Base-by-base conservation (phyloP, 257 asterid genomes). In the Solanum ossicruentum region DNA sequence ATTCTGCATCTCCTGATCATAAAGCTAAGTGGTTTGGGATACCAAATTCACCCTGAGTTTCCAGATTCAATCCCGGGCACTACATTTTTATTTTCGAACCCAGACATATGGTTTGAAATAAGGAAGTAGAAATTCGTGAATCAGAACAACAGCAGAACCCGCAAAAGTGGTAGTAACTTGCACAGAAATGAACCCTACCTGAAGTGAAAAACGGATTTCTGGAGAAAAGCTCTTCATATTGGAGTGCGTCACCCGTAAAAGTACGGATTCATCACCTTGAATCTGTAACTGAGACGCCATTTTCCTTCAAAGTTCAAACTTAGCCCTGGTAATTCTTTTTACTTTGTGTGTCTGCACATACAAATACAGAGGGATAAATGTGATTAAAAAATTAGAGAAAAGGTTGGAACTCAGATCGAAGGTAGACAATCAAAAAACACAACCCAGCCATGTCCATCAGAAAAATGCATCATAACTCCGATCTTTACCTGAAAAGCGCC, bases 221-320 rank as follows among this genome's bases (percentile, higher is more conserved):
- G 98, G 80, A 21, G 94, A 89, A 88, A 96, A 94, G 52, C 91
- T 94, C 92, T 96, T 96, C 88, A 96, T 92, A 91, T 96, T 96
- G 69, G 97, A 92, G 86, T 96, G 99, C 63, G 98, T 93, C 69
- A 93, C 86, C 2, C 91, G 93, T 86, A 95, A 73, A 60, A 90
- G 91, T 86, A 96, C 93, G 4, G 97, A 93, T 26, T 94, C 98
- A 85, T 96, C 98, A 28, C 92, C 97, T 63, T 88, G 87, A 81
- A 96, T 86, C 60, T 93, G 98, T 73, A 94, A 84, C 85, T 88
- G 88, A 54, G 92, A 91, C 36, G 90, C 91, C 98, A 93, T 94
- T 66, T 87, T 84, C 85, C 85, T 82, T 45, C 16, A 32, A 32
- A 36, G 84, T 82, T 45, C 16, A 32, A 32, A 67, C 51, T 67